Base-by-base conservation (phyloP, 2,329 filamentous ascomycete species). In the Lasiodiplodia theobromae region DNA sequence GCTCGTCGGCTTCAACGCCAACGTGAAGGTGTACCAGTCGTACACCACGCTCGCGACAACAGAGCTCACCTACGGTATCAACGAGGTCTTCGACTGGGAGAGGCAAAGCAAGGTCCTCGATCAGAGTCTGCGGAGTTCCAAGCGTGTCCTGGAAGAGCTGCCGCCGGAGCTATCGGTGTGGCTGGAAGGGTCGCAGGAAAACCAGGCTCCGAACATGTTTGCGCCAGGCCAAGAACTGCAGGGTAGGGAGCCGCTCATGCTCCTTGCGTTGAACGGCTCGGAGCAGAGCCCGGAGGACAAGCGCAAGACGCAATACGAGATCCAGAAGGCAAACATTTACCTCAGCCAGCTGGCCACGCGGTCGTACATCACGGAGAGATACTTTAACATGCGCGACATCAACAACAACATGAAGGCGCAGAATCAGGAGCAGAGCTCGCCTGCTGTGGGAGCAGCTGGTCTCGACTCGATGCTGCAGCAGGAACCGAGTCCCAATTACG, bases 241-340 rank as follows among this genome's bases (percentile, higher is more conserved):
- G n/a, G 52, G 40, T 2, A 51, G 54, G 34, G 67, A 68, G 49
- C 72, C 73, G 31, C 72, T 72, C 52, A 70, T 74, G 67, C 71
- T 72, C 47, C 70, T 76, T 16, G 74, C 74, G 70, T 74, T 68
- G 47, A 68, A 62, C 25, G 63, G 63, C 7, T 21, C 38, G 28
- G 58, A 68, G n/a, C 57, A 63, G 25, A 53, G 21, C 23, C 74
- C 76, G 1, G 81, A 82, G 69, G 75, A 81, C 49, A 79, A 82
- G 6, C 78, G 81, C 47, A 74, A 75, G 37, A 81, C 94, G 4
- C 92, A 96, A 76, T 93, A 90, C 72, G 94, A 97, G 79, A 96
- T 97, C 37, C 93, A 97, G 77, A 97, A 96, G 77, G 92, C 93
- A 7, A 97, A 97, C 77, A 92, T 97, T 49, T 93, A 95, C 75